These are phyloP conservation scores for Ascochyta rabiei DNA, from an alignment of 2,329 filamentous ascomycete species.

Conservation along the genomic window DNA sequence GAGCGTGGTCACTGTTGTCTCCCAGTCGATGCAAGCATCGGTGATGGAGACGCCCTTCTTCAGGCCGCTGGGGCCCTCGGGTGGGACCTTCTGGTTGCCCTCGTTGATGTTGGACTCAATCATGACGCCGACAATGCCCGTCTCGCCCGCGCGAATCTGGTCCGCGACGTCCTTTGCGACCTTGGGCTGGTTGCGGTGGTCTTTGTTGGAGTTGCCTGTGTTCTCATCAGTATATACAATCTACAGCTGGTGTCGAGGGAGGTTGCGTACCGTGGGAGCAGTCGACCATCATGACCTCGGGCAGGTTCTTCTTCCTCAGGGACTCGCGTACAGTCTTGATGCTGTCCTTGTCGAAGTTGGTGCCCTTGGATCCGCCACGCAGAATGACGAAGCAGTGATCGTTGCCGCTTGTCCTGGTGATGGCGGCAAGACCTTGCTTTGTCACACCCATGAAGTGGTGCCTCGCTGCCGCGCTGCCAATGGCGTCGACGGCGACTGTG, in stretches of 20 bases:
- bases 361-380: conserved; percentile 86
- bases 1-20: conserved; percentile 78
- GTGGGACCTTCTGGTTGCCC: conserved; percentile 76
- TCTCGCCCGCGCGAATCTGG: conserved; percentile 86
- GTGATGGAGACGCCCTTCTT: conserved; percentile 94
- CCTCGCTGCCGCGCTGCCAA: conserved; percentile 77
- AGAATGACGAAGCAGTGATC: conserved; percentile 98
- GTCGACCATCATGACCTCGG: conserved; percentile 94
- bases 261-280: conserved; percentile 84
- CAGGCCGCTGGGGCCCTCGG: conserved; percentile 76
- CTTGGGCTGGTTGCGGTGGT: conserved; percentile 96
- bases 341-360: conserved; percentile 89
- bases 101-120: conserved; percentile 98
- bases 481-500: conserved; percentile 91
- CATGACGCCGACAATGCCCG: conserved; percentile 93
- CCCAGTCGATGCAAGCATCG: conserved; percentile 95
- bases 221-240: no score
- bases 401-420: conserved; percentile 91
- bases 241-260: not conserved
- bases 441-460: conserved; percentile 99
- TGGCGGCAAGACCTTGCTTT: conserved; percentile 94
- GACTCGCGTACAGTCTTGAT: conserved; percentile 80
- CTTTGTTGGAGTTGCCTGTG: conserved; percentile 91
- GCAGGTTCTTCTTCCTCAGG: conserved; percentile 80
- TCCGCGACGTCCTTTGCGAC: conserved; percentile 82